phyloP scores from a whole-genome alignment of 345 rosid genomes.

The Moringa oleifera region DNA sequence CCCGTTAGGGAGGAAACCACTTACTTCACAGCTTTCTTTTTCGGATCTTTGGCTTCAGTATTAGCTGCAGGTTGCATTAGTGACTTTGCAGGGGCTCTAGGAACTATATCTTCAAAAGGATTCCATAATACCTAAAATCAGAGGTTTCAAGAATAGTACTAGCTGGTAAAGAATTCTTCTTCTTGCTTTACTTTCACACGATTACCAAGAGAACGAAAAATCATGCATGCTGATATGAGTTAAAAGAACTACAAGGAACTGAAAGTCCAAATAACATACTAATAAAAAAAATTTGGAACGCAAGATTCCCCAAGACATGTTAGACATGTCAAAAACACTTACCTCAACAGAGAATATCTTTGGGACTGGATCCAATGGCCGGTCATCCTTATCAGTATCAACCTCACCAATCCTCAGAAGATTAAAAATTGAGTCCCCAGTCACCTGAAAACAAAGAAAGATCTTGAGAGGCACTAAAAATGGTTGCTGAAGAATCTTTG shows the following conservation, averaged over 20 bases:
- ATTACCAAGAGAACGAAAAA: constrained; percentile 1
- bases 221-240: neutral
- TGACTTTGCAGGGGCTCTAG: constrained; percentile 40
- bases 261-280: too few relatives aligned
- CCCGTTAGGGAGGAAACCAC: constrained; percentile 12
- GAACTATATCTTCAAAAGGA: constrained; percentile 94
- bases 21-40: constrained; percentile 77
- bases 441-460: constrained; percentile 36
- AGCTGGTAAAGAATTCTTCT: neutral
- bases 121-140: constrained; percentile 74
- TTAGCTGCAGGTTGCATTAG: constrained; percentile 29
- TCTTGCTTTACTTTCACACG: neutral
- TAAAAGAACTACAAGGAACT: too few relatives aligned
- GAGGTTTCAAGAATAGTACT: neutral
- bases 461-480: neutral
- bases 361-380: constrained; percentile 78
- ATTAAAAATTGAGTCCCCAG: constrained; percentile 86
- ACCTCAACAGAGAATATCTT: constrained; percentile 80
- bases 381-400: constrained; percentile 68
- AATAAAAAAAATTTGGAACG: neutral
- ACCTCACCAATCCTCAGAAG: constrained; percentile 70
- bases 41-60: constrained; percentile 46
- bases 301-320: neutral
- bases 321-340: constrained; percentile 5
- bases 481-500: neutral